Conservation (phyloP, 306 rosid genomes). For the Quillaja saponaria region DNA sequence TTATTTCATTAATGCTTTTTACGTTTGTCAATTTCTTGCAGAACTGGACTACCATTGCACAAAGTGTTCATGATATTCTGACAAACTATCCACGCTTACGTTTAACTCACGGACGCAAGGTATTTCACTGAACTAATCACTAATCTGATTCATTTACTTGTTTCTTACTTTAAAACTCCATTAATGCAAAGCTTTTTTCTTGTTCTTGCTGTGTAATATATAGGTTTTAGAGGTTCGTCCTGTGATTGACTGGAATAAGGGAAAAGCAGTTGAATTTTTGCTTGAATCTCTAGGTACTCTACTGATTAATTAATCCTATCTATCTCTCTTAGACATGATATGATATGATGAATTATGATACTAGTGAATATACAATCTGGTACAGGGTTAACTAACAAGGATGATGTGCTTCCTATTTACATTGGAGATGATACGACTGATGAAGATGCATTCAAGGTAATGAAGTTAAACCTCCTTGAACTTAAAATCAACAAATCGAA, state of each 20-base stretch:
- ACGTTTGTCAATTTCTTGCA: constrained; percentile 31
- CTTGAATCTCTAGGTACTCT: constrained; percentile 88
- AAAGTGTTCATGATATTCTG: constrained; percentile 78
- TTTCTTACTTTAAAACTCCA: neutral
- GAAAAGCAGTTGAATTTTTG: constrained; percentile 94
- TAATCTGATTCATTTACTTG: neutral
- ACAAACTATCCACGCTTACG: constrained; percentile 78
- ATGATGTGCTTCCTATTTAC: constrained; percentile 75
- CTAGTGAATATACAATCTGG: constrained; percentile 3
- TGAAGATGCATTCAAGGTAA: constrained; percentile 94
- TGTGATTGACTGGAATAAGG: constrained; percentile 90
- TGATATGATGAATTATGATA: neutral
- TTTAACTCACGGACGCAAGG: constrained; percentile 91
- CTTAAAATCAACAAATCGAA: too few species aligned
- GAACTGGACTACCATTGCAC: constrained; percentile 81
- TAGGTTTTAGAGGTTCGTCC: constrained; percentile 99
- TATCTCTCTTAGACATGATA: neutral
- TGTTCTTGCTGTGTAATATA: neutral
- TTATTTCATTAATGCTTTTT: constrained; percentile 7
- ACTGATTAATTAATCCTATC: neutral
- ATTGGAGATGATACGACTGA: constrained; percentile 92
- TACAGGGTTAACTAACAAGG: constrained; percentile 58
- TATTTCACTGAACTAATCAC: constrained; percentile 22
- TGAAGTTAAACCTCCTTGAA: neutral
- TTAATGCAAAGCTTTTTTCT: neutral